Base-by-base conservation (phyloP, 108 stramenopile species). In the Cylindrotheca closterium region DNA sequence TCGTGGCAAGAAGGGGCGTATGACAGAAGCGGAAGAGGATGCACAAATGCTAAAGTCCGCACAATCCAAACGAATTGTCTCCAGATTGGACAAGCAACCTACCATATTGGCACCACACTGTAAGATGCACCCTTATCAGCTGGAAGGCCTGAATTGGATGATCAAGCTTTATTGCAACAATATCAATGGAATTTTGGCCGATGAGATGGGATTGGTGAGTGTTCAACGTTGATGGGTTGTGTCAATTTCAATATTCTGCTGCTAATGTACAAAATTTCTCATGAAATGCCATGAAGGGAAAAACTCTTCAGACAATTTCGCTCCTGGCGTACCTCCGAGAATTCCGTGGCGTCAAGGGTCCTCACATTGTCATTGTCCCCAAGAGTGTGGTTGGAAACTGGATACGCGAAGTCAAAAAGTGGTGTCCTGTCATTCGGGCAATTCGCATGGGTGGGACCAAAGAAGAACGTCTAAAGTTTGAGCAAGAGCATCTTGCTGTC, bases 81-180 rank as follows among this genome's bases (percentile, higher is more conserved):
- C 88, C 47, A 89, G 97, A 53, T 67, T 99, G 50, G 78, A 86
- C 58, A 64, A 76, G 58, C 99, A 99, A 77, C 99, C 99, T n/a
- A 61, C 67, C 30, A 70, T 70, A 60, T 65, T 97, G 46, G 81
- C 89, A 18, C 27, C 42, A 12, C 73, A 85, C 46, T 96, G 96
- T 58, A 93, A 83, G 30, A 97, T 99, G 97, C 96, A 98, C 55
- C 73, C 73, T 22, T 99, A 99, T 75, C 99, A 99, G 76, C 73
- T 99, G 28, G 99, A 98, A 79, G 99, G 99, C 30, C 79, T 99
- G 60, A 99, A 98, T 75, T 99, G 99, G 99, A 70, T 99, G 71
- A 96, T 99, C 79, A 96, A 96, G 63, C 86, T 98, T 37, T 95
- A 99, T 75, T 97, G 98, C 77, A 95, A 96, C 57, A 96, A 96